Base-by-base conservation (phyloP, 2,329 filamentous ascomycete species). In the Xylaria sp. region DNA sequence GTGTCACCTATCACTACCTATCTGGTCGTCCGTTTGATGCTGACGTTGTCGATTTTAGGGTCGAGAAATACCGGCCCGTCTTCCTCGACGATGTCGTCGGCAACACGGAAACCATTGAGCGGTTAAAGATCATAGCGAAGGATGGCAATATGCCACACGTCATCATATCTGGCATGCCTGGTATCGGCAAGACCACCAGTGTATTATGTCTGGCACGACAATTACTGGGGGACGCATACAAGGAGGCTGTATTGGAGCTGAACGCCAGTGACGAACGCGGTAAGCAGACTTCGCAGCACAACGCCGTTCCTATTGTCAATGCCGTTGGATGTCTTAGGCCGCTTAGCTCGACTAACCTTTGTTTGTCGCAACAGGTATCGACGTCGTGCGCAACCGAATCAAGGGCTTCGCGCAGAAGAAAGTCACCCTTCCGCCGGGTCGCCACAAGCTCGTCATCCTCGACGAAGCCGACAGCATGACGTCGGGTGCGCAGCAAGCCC, bases 381-480 rank as follows among this genome's bases (percentile, higher is more conserved):
- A 99, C 78, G 96, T 99, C 20, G 96, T 99, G 32, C 90, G 96
- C 62, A 98, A 98, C 80, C 88, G 96, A 72, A 99, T 99, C 85
- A 99, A 99, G 84, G 94, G 94, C 8, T 99, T 99, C 78, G 96
- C 96, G 3, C 96, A 98, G 82, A 99, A 99, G 82, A 99, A 99
- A 82, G 96, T 99, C 75, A 99, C 96, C 1, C 86, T 99, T 13
- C 94, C 96, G 0, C 84, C 90, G 0, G 96, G 96, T 9, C 89
- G 94, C 64, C 96, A 99, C 81, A 99, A 99, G 84, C 86, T 99
- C 59, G 94, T 99, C 59, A 98, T 99, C 74, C 90, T 99, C 66
- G 96, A 99, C 81, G 96, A 99, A 84, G 96, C 96, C 68, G 96
- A 99, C 86, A 94, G 91, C 80, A 99, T 99, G 96, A 99, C 96